Percentiles rank a stretch among this genome's conserved stretches.
Evolutionary conservation across 306 rosid species (phyloP).

Genomic region (Lathyrus tuberosus): DNA sequence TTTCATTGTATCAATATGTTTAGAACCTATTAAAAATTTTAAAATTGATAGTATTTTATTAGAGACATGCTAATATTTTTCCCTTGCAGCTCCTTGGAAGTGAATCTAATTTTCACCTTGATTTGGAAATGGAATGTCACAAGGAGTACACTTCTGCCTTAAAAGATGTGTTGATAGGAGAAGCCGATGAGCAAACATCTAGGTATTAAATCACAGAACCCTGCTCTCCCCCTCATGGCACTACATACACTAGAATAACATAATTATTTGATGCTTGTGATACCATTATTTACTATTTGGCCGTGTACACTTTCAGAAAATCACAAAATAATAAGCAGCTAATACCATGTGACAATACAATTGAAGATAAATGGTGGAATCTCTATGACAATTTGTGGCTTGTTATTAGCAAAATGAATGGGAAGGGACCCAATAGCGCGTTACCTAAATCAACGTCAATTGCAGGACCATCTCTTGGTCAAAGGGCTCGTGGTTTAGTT

Average conservation of each 20-base stretch:
- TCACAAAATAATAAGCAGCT: conserved; percentile 53
- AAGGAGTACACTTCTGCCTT: conserved; percentile 77
- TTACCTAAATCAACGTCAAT: conserved; percentile 69
- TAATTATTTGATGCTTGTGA: conserved; percentile 13
- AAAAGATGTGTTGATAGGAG: conserved; percentile 72
- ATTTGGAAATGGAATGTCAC: conserved; percentile 68
- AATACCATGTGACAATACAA: conserved; percentile 47
- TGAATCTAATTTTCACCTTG: conserved; percentile 59
- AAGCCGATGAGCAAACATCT: conserved; percentile 53
- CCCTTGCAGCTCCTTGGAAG: conserved; percentile 77
- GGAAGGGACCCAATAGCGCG: conserved; percentile 73
- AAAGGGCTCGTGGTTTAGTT: conserved; percentile 97
- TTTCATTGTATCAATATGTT: conserved; percentile 17
- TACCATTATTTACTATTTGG: conserved; percentile 39
- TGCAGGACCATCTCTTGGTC: conserved; percentile 81
- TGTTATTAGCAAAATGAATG: conserved; percentile 75
- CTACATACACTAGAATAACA: background rate
- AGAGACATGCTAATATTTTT: conserved; percentile 6
- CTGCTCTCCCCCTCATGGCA: background rate
- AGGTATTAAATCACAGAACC: conserved; percentile 56
- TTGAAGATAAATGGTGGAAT: conserved; percentile 88
- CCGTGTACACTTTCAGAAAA: conserved; percentile 49
- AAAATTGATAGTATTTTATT: conserved; percentile 15
- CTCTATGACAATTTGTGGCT: conserved; percentile 82
- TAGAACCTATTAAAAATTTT: conserved; percentile 6